These are phyloP conservation scores for Cochliopodium minus DNA, from an alignment of 208 protist species.

Conservation along the genomic window DNA sequence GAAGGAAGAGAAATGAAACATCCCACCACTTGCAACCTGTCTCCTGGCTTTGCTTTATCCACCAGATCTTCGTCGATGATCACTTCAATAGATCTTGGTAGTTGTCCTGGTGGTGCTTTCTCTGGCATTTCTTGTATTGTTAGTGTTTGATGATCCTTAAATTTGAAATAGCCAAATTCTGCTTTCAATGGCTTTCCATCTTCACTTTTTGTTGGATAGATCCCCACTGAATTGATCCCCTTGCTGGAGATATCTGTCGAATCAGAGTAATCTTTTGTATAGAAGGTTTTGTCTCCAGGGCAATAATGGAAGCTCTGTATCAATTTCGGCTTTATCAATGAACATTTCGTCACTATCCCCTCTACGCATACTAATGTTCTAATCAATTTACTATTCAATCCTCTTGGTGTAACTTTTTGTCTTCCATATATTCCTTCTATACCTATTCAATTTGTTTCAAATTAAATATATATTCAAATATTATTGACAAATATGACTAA, in stretches of 20 bases:
- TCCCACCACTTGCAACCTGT: constrained; percentile 77
- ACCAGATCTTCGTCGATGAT: constrained; percentile 90
- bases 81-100: constrained; percentile 88
- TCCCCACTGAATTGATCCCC: constrained; percentile 62
- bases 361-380: constrained; percentile 81
- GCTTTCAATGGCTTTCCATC: constrained; percentile 82
- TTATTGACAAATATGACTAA: neutral
- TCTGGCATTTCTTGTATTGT: constrained; percentile 93
- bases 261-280: constrained; percentile 74
- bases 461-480: constrained; percentile 6
- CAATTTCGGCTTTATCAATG: constrained; percentile 52
- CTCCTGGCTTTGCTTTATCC: constrained; percentile 84
- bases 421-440: constrained; percentile 76
- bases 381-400: constrained; percentile 65
- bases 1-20: constrained; percentile 58
- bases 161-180: constrained; percentile 88
- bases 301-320: constrained; percentile 85
- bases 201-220: constrained; percentile 72
- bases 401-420: constrained; percentile 70
- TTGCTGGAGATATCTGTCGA: constrained; percentile 56
- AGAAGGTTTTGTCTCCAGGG: constrained; percentile 60
- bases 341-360: constrained; percentile 74
- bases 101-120: constrained; percentile 83
- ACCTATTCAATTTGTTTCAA: too few relatives aligned
- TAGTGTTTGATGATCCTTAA: constrained; percentile 81